Conservation (phyloP, 2,329 filamentous ascomycete species). For the Clonostachys chloroleuca region DNA sequence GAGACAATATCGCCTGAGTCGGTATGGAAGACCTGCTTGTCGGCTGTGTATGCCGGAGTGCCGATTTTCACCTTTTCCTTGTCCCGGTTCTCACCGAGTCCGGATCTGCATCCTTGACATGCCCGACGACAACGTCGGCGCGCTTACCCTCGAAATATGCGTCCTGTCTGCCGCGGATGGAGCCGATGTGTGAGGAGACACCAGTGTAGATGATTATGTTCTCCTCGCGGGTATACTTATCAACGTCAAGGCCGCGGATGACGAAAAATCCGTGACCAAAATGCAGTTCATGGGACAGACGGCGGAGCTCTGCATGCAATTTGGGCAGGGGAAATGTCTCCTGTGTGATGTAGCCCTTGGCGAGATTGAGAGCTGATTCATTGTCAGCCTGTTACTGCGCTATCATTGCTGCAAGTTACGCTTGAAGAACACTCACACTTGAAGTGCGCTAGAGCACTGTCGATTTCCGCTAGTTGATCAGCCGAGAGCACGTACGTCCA, state of each 20-base stretch:
- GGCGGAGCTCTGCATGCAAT: constrained; percentile 42
- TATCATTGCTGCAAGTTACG: not conserved
- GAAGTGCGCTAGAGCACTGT: constrained; percentile 32
- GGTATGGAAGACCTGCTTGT: constrained; percentile 61
- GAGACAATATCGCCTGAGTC: constrained; percentile 56
- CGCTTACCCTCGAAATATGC: constrained; percentile 33
- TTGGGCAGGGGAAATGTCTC: constrained; percentile 52
- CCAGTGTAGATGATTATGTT: constrained; percentile 57
- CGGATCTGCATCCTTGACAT: constrained; percentile 52
- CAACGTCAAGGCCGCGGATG: constrained; percentile 50
- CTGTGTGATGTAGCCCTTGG: constrained; percentile 35
- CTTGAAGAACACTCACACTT: constrained; percentile 21
- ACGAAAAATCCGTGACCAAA: constrained; percentile 57
- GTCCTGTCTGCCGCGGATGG: constrained; percentile 48
- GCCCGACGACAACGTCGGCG: constrained; percentile 48
- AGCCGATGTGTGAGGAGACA: constrained; percentile 52
- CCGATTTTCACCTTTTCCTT: constrained; percentile 31
- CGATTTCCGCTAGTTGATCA: constrained; percentile 44
- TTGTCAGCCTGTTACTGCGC: not conserved
- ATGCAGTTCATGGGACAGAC: constrained; percentile 49
- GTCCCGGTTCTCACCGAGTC: constrained; percentile 18
- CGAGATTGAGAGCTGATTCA: constrained; percentile 9
- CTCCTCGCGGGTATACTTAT: constrained; percentile 48
- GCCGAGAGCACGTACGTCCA: constrained; percentile 47
- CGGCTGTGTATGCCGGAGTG: constrained; percentile 53